Evolutionary conservation across 2,329 filamentous ascomycete genomes (phyloP), one percentile per base, ranked within the genome.

Genomic region (Nemania sp.): DNA sequence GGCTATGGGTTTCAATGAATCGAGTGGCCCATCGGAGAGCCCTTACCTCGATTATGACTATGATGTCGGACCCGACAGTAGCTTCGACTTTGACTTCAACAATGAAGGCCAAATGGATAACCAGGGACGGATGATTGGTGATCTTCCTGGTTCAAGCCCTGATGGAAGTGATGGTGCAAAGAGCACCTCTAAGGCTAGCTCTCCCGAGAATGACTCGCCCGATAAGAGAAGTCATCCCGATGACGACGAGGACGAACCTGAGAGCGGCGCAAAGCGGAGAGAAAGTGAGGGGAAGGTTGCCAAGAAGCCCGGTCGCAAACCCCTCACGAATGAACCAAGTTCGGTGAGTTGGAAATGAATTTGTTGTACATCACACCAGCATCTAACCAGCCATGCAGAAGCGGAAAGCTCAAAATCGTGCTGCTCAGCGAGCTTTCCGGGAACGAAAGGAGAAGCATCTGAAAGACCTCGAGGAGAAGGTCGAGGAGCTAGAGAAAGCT

Each of bases 251-350:
- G 88, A 81, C n/a, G 73, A 76, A 49, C 75, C 75, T 50, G 63
- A 73, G 54, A 61, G 66, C 37, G 74, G 75, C 14, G 73, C 78
- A 54, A 94, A 92, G 77, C 83, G 91, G 61, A 84, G 89, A 56
- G 91, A 96, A 73, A 84, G 87, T 54, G 86, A 91, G 51, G 90
- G 92, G 39, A 96, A 94, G 74, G 80, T 86, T 37, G 84, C 90
- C 20, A 97, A 97, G 83, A 99, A 97, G 76, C 93, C 94, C 4
- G 94, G 94, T 45, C 85, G 94, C 60, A 99, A 99, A 79, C 94
- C 93, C 17, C 79, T 97, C 66, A 97, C 91, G 42, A 95, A 90
- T 19, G 94, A 97, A 73, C 94, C 94, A 20, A 97, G 90, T 64
- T 94, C 92, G 63, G 93, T 97, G 86, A 78, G 92, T 84, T 42